phyloP scores from a whole-genome alignment of 225 moss, liverwort and hornwort genomes.

The Pleurozium schreberi region DNA sequence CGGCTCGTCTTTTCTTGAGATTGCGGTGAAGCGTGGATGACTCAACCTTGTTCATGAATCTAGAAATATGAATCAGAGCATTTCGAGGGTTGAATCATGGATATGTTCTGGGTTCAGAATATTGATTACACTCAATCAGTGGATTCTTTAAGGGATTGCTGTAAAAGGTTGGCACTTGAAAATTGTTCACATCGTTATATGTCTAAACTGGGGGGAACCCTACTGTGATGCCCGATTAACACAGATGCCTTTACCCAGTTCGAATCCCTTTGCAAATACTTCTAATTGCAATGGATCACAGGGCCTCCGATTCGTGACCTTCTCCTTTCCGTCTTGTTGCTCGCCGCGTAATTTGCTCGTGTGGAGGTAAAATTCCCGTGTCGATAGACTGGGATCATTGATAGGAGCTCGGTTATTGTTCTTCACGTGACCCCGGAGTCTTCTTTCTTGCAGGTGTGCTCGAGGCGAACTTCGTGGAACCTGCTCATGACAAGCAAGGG shows the following conservation, averaged over 20 bases:
- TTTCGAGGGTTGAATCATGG: background rate
- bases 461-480: constrained; percentile 90
- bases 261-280: background rate
- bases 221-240: background rate
- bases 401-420: background rate
- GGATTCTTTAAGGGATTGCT: background rate
- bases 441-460: constrained; percentile 40
- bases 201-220: no score
- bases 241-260: background rate
- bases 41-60: background rate
- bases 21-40: background rate
- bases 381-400: background rate
- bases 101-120: background rate
- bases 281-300: background rate
- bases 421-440: background rate
- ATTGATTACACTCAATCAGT: background rate
- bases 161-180: background rate
- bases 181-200: background rate
- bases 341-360: background rate
- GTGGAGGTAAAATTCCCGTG: no score
- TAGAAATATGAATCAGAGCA: background rate
- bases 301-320: background rate
- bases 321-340: background rate
- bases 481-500: constrained; percentile 91
- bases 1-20: background rate